Evolutionary conservation across 352 stramenopile genomes (phyloP).

Genomic region (Globisporangium megalacanthum): DNA sequence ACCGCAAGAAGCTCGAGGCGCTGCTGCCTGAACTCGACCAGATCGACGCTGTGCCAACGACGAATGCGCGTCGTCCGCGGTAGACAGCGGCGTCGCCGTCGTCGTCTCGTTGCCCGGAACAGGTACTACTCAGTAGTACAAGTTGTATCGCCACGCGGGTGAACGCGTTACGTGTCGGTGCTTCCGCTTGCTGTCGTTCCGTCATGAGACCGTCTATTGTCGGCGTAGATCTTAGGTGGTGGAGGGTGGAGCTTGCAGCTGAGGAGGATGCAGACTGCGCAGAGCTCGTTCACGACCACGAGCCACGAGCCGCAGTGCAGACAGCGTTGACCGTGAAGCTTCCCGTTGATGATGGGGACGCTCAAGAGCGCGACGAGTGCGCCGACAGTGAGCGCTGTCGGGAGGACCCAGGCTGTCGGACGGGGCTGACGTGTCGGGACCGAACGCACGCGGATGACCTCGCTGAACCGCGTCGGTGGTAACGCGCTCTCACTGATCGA

Average conservation of each 20-base stretch:
- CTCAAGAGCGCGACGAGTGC: conserved; percentile 21
- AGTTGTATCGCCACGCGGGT: neutral
- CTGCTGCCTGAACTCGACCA: conserved; percentile 90
- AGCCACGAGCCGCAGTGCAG: conserved; percentile 67
- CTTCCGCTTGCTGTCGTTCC: conserved; percentile 10
- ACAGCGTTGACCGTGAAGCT: conserved; percentile 42
- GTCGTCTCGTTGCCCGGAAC: neutral
- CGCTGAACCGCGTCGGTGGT: conserved; percentile 36
- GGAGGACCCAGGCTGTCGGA: conserved; percentile 29
- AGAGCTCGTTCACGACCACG: conserved; percentile 45
- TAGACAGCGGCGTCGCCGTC: neutral
- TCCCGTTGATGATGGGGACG: conserved; percentile 50
- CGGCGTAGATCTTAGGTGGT: conserved; percentile 50
- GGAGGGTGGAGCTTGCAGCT: conserved; percentile 44
- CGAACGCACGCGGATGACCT: conserved; percentile 57
- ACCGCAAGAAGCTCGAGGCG: conserved; percentile 90
- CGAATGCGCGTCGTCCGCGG: conserved; percentile 35
- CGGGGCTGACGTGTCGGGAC: conserved; percentile 25
- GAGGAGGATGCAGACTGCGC: conserved; percentile 47
- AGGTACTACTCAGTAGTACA: conserved; percentile 2
- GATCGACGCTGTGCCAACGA: conserved; percentile 90
- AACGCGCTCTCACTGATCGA: conserved; percentile 37
- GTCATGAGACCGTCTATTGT: conserved; percentile 28
- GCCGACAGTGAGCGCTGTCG: conserved; percentile 12
- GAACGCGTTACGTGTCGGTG: conserved; percentile 2